phyloP scores from a whole-genome alignment of 1,139 yeast species.

The Hansenula lynferdii region DNA sequence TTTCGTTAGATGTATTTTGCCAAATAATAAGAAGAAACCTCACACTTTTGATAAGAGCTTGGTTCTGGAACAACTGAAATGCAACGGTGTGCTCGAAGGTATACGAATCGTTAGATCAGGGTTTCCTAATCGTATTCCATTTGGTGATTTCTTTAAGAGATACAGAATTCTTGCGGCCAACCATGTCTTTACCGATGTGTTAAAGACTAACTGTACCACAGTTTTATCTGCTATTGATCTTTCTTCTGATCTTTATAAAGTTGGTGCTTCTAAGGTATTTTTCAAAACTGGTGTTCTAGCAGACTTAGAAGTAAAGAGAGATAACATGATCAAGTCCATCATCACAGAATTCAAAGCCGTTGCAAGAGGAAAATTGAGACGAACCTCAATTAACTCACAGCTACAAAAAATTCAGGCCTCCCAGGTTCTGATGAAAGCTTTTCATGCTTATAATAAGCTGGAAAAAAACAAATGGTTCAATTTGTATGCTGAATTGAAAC shows the following conservation, averaged over 20 bases:
- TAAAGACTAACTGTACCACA: conserved; percentile 62
- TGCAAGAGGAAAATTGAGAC: conserved; percentile 57
- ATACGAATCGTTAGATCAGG: conserved; percentile 97
- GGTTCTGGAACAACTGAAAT: conserved; percentile 84
- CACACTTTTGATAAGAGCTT: conserved; percentile 67
- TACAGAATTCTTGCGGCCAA: conserved; percentile 56
- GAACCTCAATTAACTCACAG: conserved; percentile 46
- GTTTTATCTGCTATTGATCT: conserved; percentile 58
- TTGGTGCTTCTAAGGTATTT: conserved; percentile 79
- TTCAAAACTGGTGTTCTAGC: conserved; percentile 95
- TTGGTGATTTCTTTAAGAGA: conserved; percentile 71
- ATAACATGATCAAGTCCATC: conserved; percentile 50
- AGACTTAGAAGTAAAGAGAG: conserved; percentile 74
- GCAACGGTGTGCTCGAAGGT: conserved; percentile 98
- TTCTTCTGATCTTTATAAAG: conserved; percentile 62
- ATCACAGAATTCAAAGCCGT: conserved; percentile 64
- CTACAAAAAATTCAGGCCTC: conserved; percentile 68
- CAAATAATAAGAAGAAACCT: conserved; percentile 74
- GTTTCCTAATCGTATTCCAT: conserved; percentile 86
- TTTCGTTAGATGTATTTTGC: conserved; percentile 93
- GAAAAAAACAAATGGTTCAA: conserved; percentile 77
- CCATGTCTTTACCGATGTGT: conserved; percentile 41
- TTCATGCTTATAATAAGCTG: conserved; percentile 49
- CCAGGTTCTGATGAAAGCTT: conserved; percentile 59
- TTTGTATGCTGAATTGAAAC: conserved; percentile 67